Percentiles rank a stretch among this genome's conserved stretches.
Evolutionary conservation across 1,284 basidiomycete genomes (phyloP).

Genomic region (Austroboletus olivaceoglutinosus): DNA sequence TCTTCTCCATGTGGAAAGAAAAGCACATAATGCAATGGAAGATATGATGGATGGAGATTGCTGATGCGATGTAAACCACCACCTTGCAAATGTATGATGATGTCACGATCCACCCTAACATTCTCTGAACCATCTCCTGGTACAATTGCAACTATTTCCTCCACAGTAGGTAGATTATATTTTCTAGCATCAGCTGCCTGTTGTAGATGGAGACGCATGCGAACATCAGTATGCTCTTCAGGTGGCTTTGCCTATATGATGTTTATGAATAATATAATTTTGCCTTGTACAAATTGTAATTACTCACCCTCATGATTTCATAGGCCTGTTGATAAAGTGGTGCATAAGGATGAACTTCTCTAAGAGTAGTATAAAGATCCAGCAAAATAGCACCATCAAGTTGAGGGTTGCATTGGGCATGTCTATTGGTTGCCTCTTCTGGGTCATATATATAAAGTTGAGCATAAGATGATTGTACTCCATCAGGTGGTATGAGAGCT

Average conservation of each 20-base stretch:
- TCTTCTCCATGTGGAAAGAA: slow-evolving; percentile 40
- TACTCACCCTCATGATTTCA: slow-evolving; percentile 26
- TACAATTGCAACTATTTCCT: slow-evolving; percentile 30
- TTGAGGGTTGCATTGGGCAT: slow-evolving; percentile 23
- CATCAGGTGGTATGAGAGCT: slow-evolving; percentile 28
- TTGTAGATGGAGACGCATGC: slow-evolving; percentile 1
- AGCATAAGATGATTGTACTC: slow-evolving; percentile 29
- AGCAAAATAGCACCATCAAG: slow-evolving; percentile 24
- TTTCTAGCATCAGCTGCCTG: slow-evolving; percentile 10
- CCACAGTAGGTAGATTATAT: slow-evolving; percentile 30
- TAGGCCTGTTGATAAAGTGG: slow-evolving; percentile 25
- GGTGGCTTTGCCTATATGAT: slow-evolving; percentile 5
- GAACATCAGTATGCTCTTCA: slow-evolving; percentile 8
- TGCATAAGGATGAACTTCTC: slow-evolving; percentile 31
- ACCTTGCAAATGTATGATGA: slow-evolving; percentile 9
- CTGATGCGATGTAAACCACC: slow-evolving; percentile 34
- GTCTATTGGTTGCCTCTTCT: slow-evolving; percentile 23
- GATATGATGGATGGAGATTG: slow-evolving; percentile 37
- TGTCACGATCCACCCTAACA: background rate
- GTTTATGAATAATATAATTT: background rate
- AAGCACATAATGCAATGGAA: slow-evolving; percentile 39
- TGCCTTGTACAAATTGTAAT: too few relatives aligned
- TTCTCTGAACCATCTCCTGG: slow-evolving; percentile 19
- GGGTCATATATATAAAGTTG: slow-evolving; percentile 43
- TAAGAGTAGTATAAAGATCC: slow-evolving; percentile 30